Evolutionary conservation across 169 alveolate genomes (phyloP).

Genomic region (Cryptosporidium viatorum): DNA sequence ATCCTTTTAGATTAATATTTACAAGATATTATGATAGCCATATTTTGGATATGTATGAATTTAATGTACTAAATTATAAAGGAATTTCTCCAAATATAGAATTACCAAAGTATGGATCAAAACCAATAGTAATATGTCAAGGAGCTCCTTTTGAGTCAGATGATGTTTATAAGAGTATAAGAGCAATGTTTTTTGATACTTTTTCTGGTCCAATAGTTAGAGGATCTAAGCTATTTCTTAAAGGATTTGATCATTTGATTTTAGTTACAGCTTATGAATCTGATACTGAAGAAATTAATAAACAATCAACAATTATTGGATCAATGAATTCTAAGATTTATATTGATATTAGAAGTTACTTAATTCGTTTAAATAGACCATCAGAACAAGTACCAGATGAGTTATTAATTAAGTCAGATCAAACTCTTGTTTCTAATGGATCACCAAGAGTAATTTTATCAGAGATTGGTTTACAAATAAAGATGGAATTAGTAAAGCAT

Average conservation of each 20-base stretch:
- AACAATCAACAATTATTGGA: background rate
- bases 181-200: conserved; percentile 51
- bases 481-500: conserved; percentile 46
- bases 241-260: conserved; percentile 65
- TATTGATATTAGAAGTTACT: conserved; percentile 53
- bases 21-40: conserved; percentile 67
- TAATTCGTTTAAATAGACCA: conserved; percentile 19
- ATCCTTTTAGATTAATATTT: conserved; percentile 53
- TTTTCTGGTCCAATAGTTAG: conserved; percentile 62
- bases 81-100: conserved; percentile 20
- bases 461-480: conserved; percentile 27
- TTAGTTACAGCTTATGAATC: conserved; percentile 49
- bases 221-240: conserved; percentile 50
- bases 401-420: background rate
- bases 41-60: conserved; percentile 68
- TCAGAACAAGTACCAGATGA: conserved; percentile 3
- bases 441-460: conserved; percentile 29
- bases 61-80: conserved; percentile 40
- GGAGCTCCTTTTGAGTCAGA: conserved; percentile 68
- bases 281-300: background rate
- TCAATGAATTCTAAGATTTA: conserved; percentile 6
- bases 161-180: conserved; percentile 48
- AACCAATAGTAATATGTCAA: conserved; percentile 66
- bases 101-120: conserved; percentile 65
- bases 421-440: conserved; percentile 17